phyloP scores from a whole-genome alignment of 106 monocot species.

The Allium fistulosum region DNA sequence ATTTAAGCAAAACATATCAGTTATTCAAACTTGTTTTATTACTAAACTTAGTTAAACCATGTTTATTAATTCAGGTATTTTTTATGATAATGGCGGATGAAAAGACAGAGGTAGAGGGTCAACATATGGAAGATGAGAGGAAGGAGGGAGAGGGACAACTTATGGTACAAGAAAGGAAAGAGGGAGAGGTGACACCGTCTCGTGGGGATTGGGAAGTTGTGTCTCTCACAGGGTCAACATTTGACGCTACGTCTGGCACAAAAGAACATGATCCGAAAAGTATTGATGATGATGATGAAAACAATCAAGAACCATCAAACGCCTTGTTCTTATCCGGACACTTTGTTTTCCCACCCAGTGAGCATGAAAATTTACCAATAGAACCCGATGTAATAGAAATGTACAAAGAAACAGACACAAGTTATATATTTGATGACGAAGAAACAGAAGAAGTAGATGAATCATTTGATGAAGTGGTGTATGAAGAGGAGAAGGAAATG shows the following conservation, averaged over 20 bases:
- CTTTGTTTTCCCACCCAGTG: slow-evolving; percentile 79
- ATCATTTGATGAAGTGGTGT: slow-evolving; percentile 20
- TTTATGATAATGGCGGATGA: too few species aligned
- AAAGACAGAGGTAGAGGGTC: too few species aligned
- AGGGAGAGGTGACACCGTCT: slow-evolving; percentile 15
- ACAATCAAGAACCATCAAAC: slow-evolving; percentile 21
- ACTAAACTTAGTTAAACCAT: too few species aligned
- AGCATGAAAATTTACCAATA: slow-evolving; percentile 80
- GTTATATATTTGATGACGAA: slow-evolving; percentile 21
- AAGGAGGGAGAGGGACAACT: not conserved
- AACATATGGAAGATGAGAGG: too few species aligned
- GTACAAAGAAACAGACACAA: slow-evolving; percentile 2
- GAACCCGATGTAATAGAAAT: slow-evolving; percentile 31
- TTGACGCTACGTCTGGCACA: slow-evolving; percentile 28
- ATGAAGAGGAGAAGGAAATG: slow-evolving; percentile 22
- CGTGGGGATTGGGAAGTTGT: slow-evolving; percentile 70
- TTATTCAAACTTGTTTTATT: too few species aligned
- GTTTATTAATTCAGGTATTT: too few species aligned
- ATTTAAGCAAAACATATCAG: too few species aligned
- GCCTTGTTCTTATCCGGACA: slow-evolving; percentile 55
- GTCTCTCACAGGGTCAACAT: slow-evolving; percentile 43
- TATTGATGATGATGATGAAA: slow-evolving; percentile 10
- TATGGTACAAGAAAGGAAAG: slow-evolving; percentile 36
- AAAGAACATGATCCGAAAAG: slow-evolving; percentile 9
- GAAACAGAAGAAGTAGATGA: slow-evolving; percentile 10